phyloP scores from a whole-genome alignment of 1,284 basidiomycete species.

The Ceratobasidium sp. region DNA sequence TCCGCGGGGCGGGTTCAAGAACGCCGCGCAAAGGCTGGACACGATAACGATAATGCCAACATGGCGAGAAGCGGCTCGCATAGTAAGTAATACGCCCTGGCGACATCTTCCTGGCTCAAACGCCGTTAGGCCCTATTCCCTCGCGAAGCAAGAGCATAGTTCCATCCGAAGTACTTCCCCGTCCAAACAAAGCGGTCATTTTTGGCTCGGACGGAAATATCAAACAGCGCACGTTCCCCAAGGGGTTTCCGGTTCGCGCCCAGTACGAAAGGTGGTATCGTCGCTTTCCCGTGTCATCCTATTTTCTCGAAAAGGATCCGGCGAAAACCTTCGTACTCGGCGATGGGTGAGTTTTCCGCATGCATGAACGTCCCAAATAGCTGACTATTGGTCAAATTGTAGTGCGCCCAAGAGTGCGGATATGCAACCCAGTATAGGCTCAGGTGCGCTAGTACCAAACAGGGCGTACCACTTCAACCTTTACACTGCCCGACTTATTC shows the following conservation, averaged over 20 bases:
- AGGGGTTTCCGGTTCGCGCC: conserved; percentile 17
- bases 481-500: conserved; percentile 81
- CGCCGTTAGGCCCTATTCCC: not conserved
- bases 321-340: conserved; percentile 15
- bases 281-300: conserved; percentile 43
- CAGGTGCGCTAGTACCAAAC: conserved; percentile 9
- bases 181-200: not conserved
- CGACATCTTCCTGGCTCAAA: not conserved
- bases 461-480: conserved; percentile 60
- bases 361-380: not conserved
- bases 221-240: conserved; percentile 22
- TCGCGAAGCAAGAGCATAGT: not conserved
- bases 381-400: not conserved
- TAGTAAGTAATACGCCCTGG: not conserved
- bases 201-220: conserved; percentile 10
- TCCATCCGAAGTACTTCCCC: conserved; percentile 27
- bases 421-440: conserved; percentile 5
- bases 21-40: no score
- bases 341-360: not conserved
- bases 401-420: conserved; percentile 11
- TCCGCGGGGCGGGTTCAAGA: no score
- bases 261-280: conserved; percentile 34
- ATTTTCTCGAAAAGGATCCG: conserved; percentile 29
- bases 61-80: not conserved
- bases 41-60: not conserved